These are phyloP conservation scores for Pseudotsuga menziesii DNA, from an alignment of 75 land plant genomes.

Conservation along the genomic window DNA sequence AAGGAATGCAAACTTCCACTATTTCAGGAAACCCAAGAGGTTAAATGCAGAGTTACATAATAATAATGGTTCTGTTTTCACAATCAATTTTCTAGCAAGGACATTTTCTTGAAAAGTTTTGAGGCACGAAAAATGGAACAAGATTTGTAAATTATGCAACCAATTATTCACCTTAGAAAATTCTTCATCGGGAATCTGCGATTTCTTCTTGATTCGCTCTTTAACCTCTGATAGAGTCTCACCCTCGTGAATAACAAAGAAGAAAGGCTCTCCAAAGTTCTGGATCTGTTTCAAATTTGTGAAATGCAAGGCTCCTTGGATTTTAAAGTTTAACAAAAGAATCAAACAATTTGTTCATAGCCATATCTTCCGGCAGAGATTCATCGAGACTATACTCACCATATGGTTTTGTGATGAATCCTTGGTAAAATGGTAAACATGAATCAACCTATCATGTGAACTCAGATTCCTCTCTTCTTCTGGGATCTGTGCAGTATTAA, in stretches of 20 bases:
- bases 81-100: neutral
- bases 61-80: neutral
- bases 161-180: constrained; percentile 20
- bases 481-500: constrained; percentile 15
- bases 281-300: constrained; percentile 19
- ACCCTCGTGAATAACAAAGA: constrained; percentile 26
- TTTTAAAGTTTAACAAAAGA: neutral
- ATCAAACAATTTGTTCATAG: neutral
- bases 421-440: constrained; percentile 26
- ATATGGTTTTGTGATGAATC: constrained; percentile 29
- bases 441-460: constrained; percentile 18
- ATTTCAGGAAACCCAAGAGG: neutral
- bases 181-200: constrained; percentile 32
- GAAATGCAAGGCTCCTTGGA: neutral
- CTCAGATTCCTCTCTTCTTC: constrained; percentile 21
- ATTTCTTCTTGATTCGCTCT: constrained; percentile 22
- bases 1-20: constrained; percentile 91
- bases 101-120: constrained; percentile 6
- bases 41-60: neutral
- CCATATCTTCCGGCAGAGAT: neutral
- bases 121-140: neutral
- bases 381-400: constrained; percentile 6
- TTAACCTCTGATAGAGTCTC: constrained; percentile 22
- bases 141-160: neutral
- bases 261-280: constrained; percentile 37